These are phyloP conservation scores for Fusarium lyarnte DNA, from an alignment of 2,329 filamentous ascomycete genomes.

Conservation along the genomic window DNA sequence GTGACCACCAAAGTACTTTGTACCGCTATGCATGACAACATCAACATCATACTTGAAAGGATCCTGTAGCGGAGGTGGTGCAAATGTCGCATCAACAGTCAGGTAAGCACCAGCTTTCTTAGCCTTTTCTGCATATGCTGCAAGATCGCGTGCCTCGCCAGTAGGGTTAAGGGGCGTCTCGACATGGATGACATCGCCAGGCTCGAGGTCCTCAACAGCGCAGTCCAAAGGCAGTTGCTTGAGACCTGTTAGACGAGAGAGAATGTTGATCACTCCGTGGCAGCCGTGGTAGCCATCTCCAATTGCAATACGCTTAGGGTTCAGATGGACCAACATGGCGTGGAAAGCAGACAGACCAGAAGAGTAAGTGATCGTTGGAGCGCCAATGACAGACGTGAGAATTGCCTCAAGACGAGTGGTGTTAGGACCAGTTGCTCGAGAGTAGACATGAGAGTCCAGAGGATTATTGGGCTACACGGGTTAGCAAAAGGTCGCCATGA, in stretches of 20 bases:
- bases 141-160: conserved; percentile 80
- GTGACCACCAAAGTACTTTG: conserved; percentile 97
- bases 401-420: conserved; percentile 86
- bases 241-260: conserved; percentile 79
- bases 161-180: conserved; percentile 95
- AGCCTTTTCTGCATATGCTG: conserved; percentile 76
- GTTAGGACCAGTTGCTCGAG: conserved; percentile 80
- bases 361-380: conserved; percentile 77
- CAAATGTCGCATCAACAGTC: conserved; percentile 92
- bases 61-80: conserved; percentile 86
- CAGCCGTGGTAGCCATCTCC: conserved; percentile 92
- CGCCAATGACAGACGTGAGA: conserved; percentile 76
- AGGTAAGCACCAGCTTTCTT: conserved; percentile 77
- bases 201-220: conserved; percentile 69
- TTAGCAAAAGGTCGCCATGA: conserved; percentile 2
- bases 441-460: conserved; percentile 80
- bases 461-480: conserved; percentile 57
- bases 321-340: conserved; percentile 82
- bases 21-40: conserved; percentile 89
- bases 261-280: conserved; percentile 81
- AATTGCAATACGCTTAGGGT: conserved; percentile 85
- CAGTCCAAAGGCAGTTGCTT: conserved; percentile 77
- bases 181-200: conserved; percentile 87
- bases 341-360: conserved; percentile 91
- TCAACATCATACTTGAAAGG: conserved; percentile 86